Evolutionary conservation across 805 yeast species (phyloP).

Genomic region (Priceomyces castillae): DNA sequence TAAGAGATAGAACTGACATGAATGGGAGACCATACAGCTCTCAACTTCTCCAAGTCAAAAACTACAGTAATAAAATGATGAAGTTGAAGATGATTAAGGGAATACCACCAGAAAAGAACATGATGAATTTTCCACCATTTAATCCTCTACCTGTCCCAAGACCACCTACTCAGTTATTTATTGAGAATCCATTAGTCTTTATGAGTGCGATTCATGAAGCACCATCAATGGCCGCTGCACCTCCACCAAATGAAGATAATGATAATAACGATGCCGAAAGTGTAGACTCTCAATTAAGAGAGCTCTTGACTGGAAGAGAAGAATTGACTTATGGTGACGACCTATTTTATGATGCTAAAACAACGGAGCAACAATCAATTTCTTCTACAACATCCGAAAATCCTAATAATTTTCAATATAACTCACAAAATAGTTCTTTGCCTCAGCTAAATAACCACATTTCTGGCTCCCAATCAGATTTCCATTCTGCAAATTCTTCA

Average conservation of each 20-base stretch:
- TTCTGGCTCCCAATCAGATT: not conserved
- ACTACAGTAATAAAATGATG: conserved; percentile 7
- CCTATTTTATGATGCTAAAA: conserved; percentile 9
- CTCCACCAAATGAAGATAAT: not conserved
- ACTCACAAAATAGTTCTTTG: not conserved
- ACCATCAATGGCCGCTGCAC: not conserved
- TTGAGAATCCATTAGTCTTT: conserved; percentile 5
- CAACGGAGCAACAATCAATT: not conserved
- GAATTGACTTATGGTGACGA: conserved; percentile 14
- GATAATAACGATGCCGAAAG: conserved; percentile 8
- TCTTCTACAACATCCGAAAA: conserved; percentile 1
- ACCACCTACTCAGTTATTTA: conserved; percentile 11
- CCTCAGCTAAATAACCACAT: not conserved
- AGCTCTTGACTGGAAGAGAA: conserved; percentile 17
- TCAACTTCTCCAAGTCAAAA: conserved; percentile 8
- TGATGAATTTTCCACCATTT: conserved; percentile 26
- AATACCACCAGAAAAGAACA: conserved; percentile 19
- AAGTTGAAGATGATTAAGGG: conserved; percentile 15
- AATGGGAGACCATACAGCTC: not conserved
- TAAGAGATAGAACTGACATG: not conserved
- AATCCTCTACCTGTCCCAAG: conserved; percentile 18
- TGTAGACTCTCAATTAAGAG: conserved; percentile 12
- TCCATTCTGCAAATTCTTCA: not conserved
- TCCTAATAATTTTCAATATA: not conserved
- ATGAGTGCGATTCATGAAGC: conserved; percentile 8